Conservation (phyloP, 1,284 basidiomycete genomes). For the Apiotrichum gamsii region DNA sequence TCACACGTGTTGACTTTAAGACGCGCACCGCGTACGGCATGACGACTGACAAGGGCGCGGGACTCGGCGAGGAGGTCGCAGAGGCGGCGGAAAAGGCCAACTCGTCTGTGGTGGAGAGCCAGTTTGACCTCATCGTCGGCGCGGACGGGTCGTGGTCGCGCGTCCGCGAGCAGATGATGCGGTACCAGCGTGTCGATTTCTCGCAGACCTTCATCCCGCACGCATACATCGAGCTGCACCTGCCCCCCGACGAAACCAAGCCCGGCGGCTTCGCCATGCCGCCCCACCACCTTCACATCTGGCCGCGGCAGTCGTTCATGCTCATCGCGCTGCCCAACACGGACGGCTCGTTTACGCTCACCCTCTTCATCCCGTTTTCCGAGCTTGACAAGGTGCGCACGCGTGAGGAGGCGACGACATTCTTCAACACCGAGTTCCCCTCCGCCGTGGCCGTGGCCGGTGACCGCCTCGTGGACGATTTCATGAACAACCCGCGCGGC, state of each 20-base stretch:
- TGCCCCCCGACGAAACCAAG: constrained; percentile 67
- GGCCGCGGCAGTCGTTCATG: constrained; percentile 98
- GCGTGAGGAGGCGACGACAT: constrained; percentile 58
- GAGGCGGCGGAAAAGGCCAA: background rate
- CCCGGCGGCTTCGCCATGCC: constrained; percentile 71
- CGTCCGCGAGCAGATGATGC: constrained; percentile 81
- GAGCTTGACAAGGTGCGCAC: constrained; percentile 65
- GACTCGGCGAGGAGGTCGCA: constrained; percentile 7
- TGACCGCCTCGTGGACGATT: constrained; percentile 68
- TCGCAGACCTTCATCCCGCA: constrained; percentile 90
- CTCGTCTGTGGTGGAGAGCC: constrained; percentile 35
- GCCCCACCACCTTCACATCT: constrained; percentile 95
- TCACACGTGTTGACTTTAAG: constrained; percentile 69
- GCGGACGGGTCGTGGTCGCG: constrained; percentile 84
- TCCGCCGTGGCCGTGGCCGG: constrained; percentile 81
- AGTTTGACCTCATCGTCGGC: constrained; percentile 79
- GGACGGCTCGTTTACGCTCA: constrained; percentile 55
- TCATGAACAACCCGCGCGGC: constrained; percentile 75
- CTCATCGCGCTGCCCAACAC: constrained; percentile 95
- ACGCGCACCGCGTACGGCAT: constrained; percentile 37
- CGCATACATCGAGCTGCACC: constrained; percentile 92
- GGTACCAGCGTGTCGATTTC: constrained; percentile 82
- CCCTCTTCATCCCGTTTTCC: constrained; percentile 80
- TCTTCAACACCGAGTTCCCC: constrained; percentile 81
- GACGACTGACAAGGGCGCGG: constrained; percentile 1